Evolutionary conservation across 139 green algal genomes (phyloP), one percentile per base, ranked within the genome.

Genomic region (Chlamydomonas schloesseri): DNA sequence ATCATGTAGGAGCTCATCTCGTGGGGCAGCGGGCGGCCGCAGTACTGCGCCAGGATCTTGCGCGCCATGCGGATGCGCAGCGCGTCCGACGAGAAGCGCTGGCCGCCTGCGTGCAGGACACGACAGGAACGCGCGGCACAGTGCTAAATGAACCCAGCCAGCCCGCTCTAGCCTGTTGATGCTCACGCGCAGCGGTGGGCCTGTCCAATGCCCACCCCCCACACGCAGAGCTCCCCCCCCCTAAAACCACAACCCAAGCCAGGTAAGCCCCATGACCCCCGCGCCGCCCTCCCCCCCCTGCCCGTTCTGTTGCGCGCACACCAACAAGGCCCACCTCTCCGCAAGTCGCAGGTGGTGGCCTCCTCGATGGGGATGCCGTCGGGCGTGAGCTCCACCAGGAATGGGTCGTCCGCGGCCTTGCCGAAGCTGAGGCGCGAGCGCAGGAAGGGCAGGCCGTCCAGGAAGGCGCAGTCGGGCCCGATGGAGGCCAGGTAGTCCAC

Each of bases 341-440:
- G 53, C 37, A 92, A 69, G 62, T 94, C 91, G 70, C 74, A 88
- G 55, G 86, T 91, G 33, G 87, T 90, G 31, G 89, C 87, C 65
- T 90, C 87, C 82, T 94, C 91, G 23, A 94, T 89, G 37, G 91
- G 82, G 21, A 94, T 85, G 36, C 91, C 91, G 47, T 94, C 91
- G 31, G 91, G 88, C 20, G 91, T 94, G 24, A 94, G 34, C 60
- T 93, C 86, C 23, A 73, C 58, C 36, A 94, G 71, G 80, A 94
- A 91, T 2, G 85, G 86, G 74, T 94, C 91, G 24, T 88, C 64
- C 42, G 80, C 83, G 29, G 91, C 88, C 17, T 24, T 37, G 47
- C 64, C 42, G 20, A 72, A 73, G 21, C 82, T 29, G 28, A 92
- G 65, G 31, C 88, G 71, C 0, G 77, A 57, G 20, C 71, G 64